Percentiles rank a stretch among this genome's conserved stretches.
These are phyloP conservation scores for Parsonsia alboflavescens DNA, from an alignment of 257 asterid genomes.

Conservation along the genomic window DNA sequence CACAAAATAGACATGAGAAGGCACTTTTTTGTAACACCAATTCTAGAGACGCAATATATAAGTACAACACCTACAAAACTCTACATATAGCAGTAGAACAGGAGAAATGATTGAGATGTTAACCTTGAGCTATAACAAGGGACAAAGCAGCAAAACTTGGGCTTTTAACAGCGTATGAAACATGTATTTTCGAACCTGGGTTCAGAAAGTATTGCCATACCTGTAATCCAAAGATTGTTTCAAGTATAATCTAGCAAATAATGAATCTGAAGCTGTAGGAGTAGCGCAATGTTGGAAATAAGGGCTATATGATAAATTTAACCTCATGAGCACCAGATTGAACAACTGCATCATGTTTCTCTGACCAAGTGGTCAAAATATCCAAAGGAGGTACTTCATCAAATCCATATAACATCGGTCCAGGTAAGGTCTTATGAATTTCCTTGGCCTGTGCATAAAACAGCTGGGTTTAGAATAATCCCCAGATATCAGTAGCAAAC, in stretches of 20 bases:
- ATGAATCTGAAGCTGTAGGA: not conserved
- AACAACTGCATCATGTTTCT: conserved; percentile 18
- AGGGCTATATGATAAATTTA: not conserved
- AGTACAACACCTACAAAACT: not conserved
- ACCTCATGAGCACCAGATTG: conserved; percentile 18
- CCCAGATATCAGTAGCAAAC: not conserved
- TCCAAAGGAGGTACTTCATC: conserved; percentile 20
- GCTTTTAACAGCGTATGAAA: conserved; percentile 18
- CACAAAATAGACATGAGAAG: not conserved
- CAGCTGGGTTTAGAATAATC: too few species aligned
- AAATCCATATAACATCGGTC: conserved; percentile 22
- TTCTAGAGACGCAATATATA: not conserved
- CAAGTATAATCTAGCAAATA: not conserved
- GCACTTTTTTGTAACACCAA: not conserved
- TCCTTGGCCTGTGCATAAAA: conserved; percentile 16
- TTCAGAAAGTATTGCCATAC: conserved; percentile 25
- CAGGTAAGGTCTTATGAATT: conserved; percentile 12
- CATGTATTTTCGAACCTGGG: conserved; percentile 19
- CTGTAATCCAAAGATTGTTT: conserved; percentile 7
- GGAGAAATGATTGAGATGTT: not conserved
- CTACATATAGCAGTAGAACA: not conserved
- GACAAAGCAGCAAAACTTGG: conserved; percentile 20
- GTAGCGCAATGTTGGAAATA: not conserved
- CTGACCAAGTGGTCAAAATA: conserved; percentile 21
- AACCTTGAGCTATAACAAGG: conserved; percentile 24